Evolutionary conservation across 23 red algal genomes (phyloP).

Genomic region (Gracilaria gracilis): DNA sequence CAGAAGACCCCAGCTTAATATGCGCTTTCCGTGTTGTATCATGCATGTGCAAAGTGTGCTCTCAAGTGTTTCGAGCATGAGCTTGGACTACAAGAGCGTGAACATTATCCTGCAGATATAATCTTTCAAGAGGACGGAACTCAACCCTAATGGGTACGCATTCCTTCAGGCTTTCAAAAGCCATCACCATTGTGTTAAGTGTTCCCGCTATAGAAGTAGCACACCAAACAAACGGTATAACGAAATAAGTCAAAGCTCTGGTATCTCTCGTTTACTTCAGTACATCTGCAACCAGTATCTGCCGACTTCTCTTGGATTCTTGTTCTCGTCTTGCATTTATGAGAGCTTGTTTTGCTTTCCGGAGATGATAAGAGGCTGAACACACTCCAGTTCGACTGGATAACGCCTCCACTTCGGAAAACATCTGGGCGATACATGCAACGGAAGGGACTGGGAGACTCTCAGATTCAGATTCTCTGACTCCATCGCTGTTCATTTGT

Average conservation of each 20-base stretch:
- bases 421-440: background rate
- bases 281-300: constrained; percentile 11
- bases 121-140: no score
- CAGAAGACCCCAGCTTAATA: background rate
- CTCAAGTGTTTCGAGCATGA: no score
- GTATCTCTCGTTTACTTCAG: background rate
- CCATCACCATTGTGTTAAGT: no score
- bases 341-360: constrained; percentile 21
- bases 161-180: no score
- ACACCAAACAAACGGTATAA: background rate
- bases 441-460: background rate
- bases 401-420: constrained; percentile 11
- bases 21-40: background rate
- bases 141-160: no score
- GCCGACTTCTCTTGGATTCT: constrained; percentile 2
- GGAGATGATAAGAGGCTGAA: constrained; percentile 1
- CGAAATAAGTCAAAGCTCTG: background rate
- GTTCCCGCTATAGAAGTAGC: no score
- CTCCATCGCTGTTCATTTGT: background rate
- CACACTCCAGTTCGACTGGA: constrained; percentile 13
- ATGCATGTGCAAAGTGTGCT: background rate
- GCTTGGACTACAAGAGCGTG: no score
- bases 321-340: constrained; percentile 19
- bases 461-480: background rate
- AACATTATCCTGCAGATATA: no score